phyloP scores from a whole-genome alignment of 495 filamentous ascomycete species.

The Hypoxylon perforatum region DNA sequence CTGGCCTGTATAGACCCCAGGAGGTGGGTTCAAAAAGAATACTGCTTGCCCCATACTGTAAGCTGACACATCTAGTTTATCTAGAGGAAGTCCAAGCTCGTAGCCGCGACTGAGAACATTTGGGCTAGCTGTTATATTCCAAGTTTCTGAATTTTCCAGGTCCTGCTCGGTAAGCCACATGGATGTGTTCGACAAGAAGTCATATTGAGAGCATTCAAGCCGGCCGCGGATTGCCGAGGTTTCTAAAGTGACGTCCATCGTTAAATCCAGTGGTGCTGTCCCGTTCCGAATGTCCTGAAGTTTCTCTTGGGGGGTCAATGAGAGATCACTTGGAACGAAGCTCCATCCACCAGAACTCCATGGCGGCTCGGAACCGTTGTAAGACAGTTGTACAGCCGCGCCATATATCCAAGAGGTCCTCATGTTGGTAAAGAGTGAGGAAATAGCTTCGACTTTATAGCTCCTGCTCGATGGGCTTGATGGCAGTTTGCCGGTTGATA shows the following conservation, averaged over 20 bases:
- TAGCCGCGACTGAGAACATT: conserved; percentile 9
- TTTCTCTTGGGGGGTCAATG: conserved; percentile 7
- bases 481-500: conserved; percentile 11
- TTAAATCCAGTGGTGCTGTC: neutral
- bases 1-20: neutral
- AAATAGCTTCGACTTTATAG: neutral
- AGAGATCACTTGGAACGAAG: conserved; percentile 45
- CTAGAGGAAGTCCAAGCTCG: conserved; percentile 3
- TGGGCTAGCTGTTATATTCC: conserved; percentile 3
- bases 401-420: conserved; percentile 46
- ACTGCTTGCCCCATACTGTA: neutral
- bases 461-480: neutral
- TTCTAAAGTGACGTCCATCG: conserved; percentile 41
- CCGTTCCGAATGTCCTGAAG: conserved; percentile 9
- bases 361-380: conserved; percentile 47
- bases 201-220: conserved; percentile 44
- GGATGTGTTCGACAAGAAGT: conserved; percentile 31
- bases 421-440: conserved; percentile 15
- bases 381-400: conserved; percentile 45
- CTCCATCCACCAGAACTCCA: conserved; percentile 55
- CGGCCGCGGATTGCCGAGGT: conserved; percentile 47
- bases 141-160: conserved; percentile 22
- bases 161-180: conserved; percentile 42
- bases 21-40: neutral
- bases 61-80: neutral